Evolutionary conservation across 495 filamentous ascomycete genomes (phyloP).

Genomic region (Penicillium psychrofluorescens): DNA sequence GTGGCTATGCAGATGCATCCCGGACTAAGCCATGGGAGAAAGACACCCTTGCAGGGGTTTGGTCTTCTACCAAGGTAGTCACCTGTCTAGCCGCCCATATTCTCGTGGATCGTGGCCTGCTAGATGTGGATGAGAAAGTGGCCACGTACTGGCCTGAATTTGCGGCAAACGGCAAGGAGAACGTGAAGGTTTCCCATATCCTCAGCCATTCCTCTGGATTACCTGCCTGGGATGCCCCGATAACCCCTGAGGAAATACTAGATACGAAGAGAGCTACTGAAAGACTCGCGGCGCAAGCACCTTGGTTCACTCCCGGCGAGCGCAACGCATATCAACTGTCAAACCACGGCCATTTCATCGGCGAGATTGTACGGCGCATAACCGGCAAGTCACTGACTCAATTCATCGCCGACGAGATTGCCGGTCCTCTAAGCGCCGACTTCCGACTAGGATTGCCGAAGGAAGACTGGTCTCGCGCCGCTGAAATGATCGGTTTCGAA

Average conservation of each 20-base stretch:
- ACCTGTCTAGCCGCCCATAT: slow-evolving; percentile 27
- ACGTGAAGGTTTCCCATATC: slow-evolving; percentile 32
- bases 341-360: slow-evolving; percentile 32
- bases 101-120: slow-evolving; percentile 31
- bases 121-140: slow-evolving; percentile 30
- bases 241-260: slow-evolving; percentile 21
- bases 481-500: slow-evolving; percentile 14
- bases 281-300: slow-evolving; percentile 28
- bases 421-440: slow-evolving; percentile 29
- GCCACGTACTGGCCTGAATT: slow-evolving; percentile 43
- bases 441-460: slow-evolving; percentile 30
- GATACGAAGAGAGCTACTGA: slow-evolving; percentile 19
- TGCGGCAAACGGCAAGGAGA: slow-evolving; percentile 30
- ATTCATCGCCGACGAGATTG: slow-evolving; percentile 35
- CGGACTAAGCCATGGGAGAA: slow-evolving; percentile 26
- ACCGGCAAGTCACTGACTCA: slow-evolving; percentile 29
- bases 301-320: slow-evolving; percentile 39
- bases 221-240: slow-evolving; percentile 24
- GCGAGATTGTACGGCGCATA: slow-evolving; percentile 29
- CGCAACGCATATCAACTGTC: slow-evolving; percentile 30
- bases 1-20: slow-evolving; percentile 24
- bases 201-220: slow-evolving; percentile 33
- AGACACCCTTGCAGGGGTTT: slow-evolving; percentile 33
- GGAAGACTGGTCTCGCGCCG: slow-evolving; percentile 22
- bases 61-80: slow-evolving; percentile 35